phyloP scores from a whole-genome alignment of 2,329 filamentous ascomycete species.

The Aspergillus viridinutans region DNA sequence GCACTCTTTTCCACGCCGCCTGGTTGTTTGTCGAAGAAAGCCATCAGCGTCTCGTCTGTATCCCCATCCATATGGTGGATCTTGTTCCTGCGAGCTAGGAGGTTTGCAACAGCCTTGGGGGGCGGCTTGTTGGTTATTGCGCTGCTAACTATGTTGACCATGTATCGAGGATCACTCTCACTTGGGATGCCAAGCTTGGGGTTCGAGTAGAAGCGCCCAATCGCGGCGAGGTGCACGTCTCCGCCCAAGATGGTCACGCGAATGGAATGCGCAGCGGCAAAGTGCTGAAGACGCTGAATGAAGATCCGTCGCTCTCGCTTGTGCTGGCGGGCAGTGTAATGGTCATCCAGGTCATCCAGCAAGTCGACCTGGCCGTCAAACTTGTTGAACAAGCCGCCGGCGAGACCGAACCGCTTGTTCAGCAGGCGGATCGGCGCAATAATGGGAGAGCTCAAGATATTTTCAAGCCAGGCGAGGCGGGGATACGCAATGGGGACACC shows the following conservation, averaged over 20 bases:
- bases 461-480: constrained; percentile 93
- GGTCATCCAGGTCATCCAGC: constrained; percentile 62
- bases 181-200: constrained; percentile 53
- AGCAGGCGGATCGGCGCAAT: constrained; percentile 86
- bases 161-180: constrained; percentile 59
- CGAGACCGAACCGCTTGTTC: constrained; percentile 84
- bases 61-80: constrained; percentile 61
- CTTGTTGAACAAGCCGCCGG: constrained; percentile 82
- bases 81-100: constrained; percentile 60
- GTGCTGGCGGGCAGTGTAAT: constrained; percentile 86
- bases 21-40: constrained; percentile 60
- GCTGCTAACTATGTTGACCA: constrained; percentile 60
- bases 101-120: constrained; percentile 60
- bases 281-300: constrained; percentile 59
- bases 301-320: constrained; percentile 80
- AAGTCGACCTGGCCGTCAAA: constrained; percentile 76
- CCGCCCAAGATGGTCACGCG: constrained; percentile 61
- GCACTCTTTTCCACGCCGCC: constrained; percentile 60
- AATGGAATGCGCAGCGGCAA: constrained; percentile 52
- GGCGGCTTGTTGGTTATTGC: constrained; percentile 67
- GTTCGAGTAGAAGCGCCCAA: constrained; percentile 63
- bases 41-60: constrained; percentile 61
- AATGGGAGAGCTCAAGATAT: constrained; percentile 78
- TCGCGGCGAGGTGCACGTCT: constrained; percentile 60
- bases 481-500: constrained; percentile 68